A percentile compares a stretch with the other conserved stretches of the same genome.
Evolutionary conservation across 495 filamentous ascomycete genomes (phyloP).

Genomic region (Neurospora sp.): DNA sequence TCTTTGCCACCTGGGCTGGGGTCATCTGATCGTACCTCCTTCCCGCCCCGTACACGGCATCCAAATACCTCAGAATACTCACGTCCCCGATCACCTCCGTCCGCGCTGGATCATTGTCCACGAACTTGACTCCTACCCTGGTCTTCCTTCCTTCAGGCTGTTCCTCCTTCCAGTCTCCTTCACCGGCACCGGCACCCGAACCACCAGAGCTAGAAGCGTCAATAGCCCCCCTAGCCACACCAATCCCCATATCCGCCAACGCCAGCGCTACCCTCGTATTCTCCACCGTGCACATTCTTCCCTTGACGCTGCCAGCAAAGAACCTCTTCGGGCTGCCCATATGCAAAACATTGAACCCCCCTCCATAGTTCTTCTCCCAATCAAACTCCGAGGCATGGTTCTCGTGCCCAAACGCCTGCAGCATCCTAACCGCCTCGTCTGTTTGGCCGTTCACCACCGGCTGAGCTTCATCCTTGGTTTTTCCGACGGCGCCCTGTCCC

Average conservation of each 20-base stretch:
- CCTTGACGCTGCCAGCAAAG: conserved; percentile 39
- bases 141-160: neutral
- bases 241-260: conserved; percentile 49
- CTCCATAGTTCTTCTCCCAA: conserved; percentile 70
- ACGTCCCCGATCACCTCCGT: conserved; percentile 37
- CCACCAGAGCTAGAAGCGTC: conserved; percentile 7
- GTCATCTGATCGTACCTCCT: conserved; percentile 19
- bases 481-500: conserved; percentile 79
- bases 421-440: conserved; percentile 54
- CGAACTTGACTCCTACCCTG: conserved; percentile 33
- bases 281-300: conserved; percentile 21
- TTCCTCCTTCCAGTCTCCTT: neutral
- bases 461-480: conserved; percentile 46
- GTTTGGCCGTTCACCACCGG: conserved; percentile 59
- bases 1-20: conserved; percentile 23
- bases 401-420: conserved; percentile 75
- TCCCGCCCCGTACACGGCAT: conserved; percentile 33
- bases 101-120: conserved; percentile 41
- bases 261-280: conserved; percentile 49
- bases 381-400: conserved; percentile 66
- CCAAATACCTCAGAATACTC: conserved; percentile 46
- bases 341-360: conserved; percentile 82
- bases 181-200: neutral
- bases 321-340: conserved; percentile 43
- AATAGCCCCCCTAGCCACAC: conserved; percentile 40